Evolutionary conservation across 179 eudicot genomes (phyloP).

Genomic region (Beta lomatogona): DNA sequence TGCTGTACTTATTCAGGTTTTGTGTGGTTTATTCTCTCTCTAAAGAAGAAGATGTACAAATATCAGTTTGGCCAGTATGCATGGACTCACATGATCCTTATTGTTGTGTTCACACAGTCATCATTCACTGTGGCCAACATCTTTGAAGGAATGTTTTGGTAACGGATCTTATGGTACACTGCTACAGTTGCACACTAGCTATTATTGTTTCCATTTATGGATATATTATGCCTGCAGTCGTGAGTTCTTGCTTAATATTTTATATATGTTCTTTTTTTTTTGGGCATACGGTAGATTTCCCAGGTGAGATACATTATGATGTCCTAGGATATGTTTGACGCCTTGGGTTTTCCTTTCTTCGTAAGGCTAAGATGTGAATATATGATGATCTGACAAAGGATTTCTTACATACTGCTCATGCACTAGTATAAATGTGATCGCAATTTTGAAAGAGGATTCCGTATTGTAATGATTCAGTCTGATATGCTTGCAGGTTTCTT

Average conservation of each 20-base stretch:
- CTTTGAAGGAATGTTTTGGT: constrained; percentile 97
- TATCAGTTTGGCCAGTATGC: constrained; percentile 99
- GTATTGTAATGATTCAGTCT: too few relatives aligned
- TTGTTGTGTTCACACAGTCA: constrained; percentile 92
- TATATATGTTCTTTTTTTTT: not conserved
- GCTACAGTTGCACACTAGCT: not conserved
- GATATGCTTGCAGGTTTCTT: constrained; percentile 71
- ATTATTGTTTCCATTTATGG: not conserved
- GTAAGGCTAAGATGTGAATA: not conserved
- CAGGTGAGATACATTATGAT: not conserved
- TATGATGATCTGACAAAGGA: not conserved
- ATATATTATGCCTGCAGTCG: not conserved
- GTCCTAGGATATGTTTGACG: not conserved
- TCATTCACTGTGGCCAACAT: constrained; percentile 94
- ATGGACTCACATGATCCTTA: constrained; percentile 99
- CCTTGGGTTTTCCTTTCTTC: not conserved
- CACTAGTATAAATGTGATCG: not conserved
- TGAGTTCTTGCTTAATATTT: too few relatives aligned
- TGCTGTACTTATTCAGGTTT: constrained; percentile 55
- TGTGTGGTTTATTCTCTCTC: constrained; percentile 90
- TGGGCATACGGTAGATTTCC: not conserved
- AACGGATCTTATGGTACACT: constrained; percentile 17
- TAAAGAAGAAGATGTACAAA: constrained; percentile 99
- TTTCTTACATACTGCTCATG: not conserved
- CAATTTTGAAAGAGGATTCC: not conserved